Conservation (phyloP, 2,329 filamentous ascomycete species). For the Scolecobasidium constrictum region DNA sequence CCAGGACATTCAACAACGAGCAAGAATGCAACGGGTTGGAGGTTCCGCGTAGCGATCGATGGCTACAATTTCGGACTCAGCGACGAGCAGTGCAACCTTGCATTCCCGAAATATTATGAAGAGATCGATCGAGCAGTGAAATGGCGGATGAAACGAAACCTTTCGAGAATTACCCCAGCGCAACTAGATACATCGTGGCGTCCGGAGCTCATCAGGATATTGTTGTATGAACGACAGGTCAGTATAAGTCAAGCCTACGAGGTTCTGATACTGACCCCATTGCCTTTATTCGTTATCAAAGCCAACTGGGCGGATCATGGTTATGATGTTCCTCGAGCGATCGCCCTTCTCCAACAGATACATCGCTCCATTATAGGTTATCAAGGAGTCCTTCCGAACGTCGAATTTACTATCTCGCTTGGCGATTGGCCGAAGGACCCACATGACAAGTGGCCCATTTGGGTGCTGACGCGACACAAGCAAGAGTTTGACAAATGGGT, state of each 20-base stretch:
- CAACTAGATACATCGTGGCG: slow-evolving; percentile 17
- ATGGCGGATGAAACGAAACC: slow-evolving; percentile 10
- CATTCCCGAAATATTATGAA: slow-evolving; percentile 17
- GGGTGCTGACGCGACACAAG: slow-evolving; percentile 12
- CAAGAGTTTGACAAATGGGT: slow-evolving; percentile 14
- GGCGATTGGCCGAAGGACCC: slow-evolving; percentile 11
- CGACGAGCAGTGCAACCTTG: slow-evolving; percentile 15
- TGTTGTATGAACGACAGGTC: slow-evolving; percentile 20
- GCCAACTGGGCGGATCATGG: slow-evolving; percentile 16
- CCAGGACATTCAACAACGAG: no score
- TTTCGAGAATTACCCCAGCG: slow-evolving; percentile 13
- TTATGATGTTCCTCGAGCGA: slow-evolving; percentile 16
- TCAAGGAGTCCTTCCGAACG: slow-evolving; percentile 38
- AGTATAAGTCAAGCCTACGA: neutral
- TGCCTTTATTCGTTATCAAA: slow-evolving; percentile 10
- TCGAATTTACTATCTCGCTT: slow-evolving; percentile 42
- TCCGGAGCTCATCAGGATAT: slow-evolving; percentile 14
- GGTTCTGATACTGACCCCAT: slow-evolving; percentile 12
- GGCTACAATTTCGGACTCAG: slow-evolving; percentile 18
- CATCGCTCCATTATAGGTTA: slow-evolving; percentile 41
- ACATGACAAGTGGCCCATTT: slow-evolving; percentile 6
- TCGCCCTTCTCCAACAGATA: slow-evolving; percentile 42
- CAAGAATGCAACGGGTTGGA: no score
- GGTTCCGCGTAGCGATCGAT: slow-evolving; percentile 5
- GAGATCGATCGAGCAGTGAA: slow-evolving; percentile 17